Evolutionary conservation across 108 stramenopile genomes (phyloP).

Genomic region (Hondaea fermentalgiana): DNA sequence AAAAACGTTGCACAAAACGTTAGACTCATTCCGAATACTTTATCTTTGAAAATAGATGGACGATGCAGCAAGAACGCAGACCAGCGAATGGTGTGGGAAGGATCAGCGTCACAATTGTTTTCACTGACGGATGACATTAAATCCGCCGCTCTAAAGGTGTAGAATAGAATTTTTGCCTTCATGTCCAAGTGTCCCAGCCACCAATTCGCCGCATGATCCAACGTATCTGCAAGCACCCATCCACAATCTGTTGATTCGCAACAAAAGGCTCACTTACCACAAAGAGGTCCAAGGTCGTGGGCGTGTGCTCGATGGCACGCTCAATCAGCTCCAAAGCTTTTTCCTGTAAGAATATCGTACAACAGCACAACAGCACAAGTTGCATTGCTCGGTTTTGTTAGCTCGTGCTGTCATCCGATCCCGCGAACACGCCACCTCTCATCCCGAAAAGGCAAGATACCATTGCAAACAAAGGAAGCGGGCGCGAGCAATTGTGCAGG

Average conservation of each 20-base stretch:
- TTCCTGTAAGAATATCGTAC: slow-evolving; percentile 22
- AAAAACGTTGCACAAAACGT: not conserved
- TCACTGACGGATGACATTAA: not conserved
- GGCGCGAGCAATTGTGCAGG: too few relatives aligned
- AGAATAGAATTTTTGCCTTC: slow-evolving; percentile 12
- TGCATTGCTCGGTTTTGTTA: too few relatives aligned
- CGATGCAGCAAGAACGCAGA: too few relatives aligned
- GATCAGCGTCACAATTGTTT: not conserved
- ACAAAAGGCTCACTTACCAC: not conserved
- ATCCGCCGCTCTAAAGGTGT: slow-evolving; percentile 1
- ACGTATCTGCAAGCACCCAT: too few relatives aligned
- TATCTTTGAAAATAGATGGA: too few relatives aligned
- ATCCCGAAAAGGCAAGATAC: not conserved
- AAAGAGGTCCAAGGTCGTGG: slow-evolving; percentile 74
- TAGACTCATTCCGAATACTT: not conserved
- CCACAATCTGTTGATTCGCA: not conserved
- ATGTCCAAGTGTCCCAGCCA: not conserved
- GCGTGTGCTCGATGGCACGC: slow-evolving; percentile 75
- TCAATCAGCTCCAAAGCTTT: slow-evolving; percentile 66
- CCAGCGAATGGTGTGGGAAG: not conserved
- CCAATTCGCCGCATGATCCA: too few relatives aligned
- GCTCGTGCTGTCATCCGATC: too few relatives aligned
- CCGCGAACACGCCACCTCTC: not conserved
- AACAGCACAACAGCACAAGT: too few relatives aligned
- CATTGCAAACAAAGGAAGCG: not conserved